Evolutionary conservation across 257 asterid species (phyloP), one percentile per base, ranked within the genome.

Genomic region (Linderniella brevidens): DNA sequence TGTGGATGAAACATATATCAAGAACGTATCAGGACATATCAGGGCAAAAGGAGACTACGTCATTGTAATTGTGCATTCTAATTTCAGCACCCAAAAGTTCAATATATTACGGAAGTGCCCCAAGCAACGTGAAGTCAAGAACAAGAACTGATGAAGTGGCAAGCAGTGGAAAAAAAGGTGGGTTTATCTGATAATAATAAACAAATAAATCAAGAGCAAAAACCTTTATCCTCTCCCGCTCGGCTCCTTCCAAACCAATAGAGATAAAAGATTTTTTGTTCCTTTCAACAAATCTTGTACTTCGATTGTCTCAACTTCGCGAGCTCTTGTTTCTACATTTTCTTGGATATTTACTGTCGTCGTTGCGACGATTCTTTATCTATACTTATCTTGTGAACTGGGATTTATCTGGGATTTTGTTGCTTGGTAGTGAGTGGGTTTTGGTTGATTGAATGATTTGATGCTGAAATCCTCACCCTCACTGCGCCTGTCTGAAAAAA

Each of bases 151-250:
- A 52, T 35, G 19, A 52, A 47, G 40, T 46, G 56, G 56, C 52
- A 47, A 8, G 9, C 29, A 16, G 19, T 9, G 25, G 15, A 35
- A 61, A 61, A 15, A 49, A 25, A 25, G 32, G 68, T n/a, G 32
- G 32, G 32, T 25, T 25, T 25, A 25, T 25, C 32, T 25, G 32
- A 25, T 25, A 25, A 25, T 25, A 25, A 53, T 65, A 68, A 70
- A 73, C 80, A 40, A 47, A 61, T 17, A 56, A 48, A 46, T 60
- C 51, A 54, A 48, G 8, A 47, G 58, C 66, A 64, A 38, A 62
- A 60, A 66, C 82, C 53, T 68, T 66, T 73, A 76, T 73, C 83
- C 63, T 20, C 64, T 64, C 58, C 69, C 59, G 56, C 68, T 68
- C 65, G 80, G 64, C 68, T 65, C 67, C 54, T 61, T 52, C 63